Evolutionary conservation across 2,329 filamentous ascomycete species (phyloP), one percentile per base, ranked within the genome.

Genomic region (Calonectria pteridis): DNA sequence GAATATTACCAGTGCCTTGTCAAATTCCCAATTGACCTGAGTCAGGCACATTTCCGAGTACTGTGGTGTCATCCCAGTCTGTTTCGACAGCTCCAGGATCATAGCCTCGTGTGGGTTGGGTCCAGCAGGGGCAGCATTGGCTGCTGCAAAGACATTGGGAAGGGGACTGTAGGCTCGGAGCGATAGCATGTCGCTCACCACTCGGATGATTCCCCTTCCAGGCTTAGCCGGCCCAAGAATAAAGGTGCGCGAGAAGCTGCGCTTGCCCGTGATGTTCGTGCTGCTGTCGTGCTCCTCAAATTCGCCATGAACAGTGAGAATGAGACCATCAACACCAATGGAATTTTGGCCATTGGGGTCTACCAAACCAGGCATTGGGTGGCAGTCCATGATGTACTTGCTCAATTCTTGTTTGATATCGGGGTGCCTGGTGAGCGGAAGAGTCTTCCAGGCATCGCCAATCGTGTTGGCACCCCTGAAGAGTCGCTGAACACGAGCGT

Each of bases 311-410:
- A 96, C 89, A 10, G 90, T 93, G 77, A 97, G 90, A 64, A 94
- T 89, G 76, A 97, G 90, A 10, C 95, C 95, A 76, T 94, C 94
- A 26, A 96, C 94, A 6, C 94, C 94, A 26, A 87, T 86, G 1
- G 86, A 82, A 74, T 88, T 93, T 76, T 93, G 88, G 1, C 92
- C 91, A 16, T 89, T 89, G 3, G 92, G 92, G 78, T 97, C 95
- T 3, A 90, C 89, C 29, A 97, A 88, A 40, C 93, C 92, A 2
- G 93, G 90, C 40, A 96, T 87, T 20, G 93, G 90, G 79, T 95
- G 93, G 77, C 94, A 96, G 84, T 98, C 95, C 81, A 98, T 92
- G 67, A 95, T 91, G 88, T 95, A 98, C 79, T 95, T 94, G 80
- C 91, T 88, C 16, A 92, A 85, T 59, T 94, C 91, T 1, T 89